Conservation (phyloP, 2,329 filamentous ascomycete species). For the Epichloe bromicola region DNA sequence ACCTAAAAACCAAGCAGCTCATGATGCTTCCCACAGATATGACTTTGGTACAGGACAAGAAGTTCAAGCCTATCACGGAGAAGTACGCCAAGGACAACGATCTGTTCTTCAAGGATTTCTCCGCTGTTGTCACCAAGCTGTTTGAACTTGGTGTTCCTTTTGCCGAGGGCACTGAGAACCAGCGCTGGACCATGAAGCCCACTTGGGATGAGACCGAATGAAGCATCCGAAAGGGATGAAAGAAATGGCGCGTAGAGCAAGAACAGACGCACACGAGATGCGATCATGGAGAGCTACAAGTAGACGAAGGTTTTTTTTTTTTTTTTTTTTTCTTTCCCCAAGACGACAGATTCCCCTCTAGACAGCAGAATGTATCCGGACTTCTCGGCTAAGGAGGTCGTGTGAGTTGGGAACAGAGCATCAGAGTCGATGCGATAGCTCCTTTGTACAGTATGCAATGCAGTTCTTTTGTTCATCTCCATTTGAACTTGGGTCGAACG, state of each 20-base stretch:
- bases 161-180: conserved; percentile 43
- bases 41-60: conserved; percentile 76
- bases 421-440: not conserved
- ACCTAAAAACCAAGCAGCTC: conserved; percentile 71
- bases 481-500: not conserved
- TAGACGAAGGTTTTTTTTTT: conserved; percentile 2
- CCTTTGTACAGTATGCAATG: not conserved
- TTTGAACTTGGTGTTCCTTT: conserved; percentile 90
- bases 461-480: not conserved
- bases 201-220: conserved; percentile 22
- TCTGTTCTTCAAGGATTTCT: conserved; percentile 87
- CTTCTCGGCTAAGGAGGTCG: not conserved
- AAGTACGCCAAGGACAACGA: conserved; percentile 87
- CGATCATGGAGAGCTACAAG: not conserved
- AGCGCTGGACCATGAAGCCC: conserved; percentile 52
- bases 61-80: conserved; percentile 67
- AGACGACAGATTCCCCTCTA: not conserved
- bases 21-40: conserved; percentile 98
- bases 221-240: not conserved
- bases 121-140: conserved; percentile 62
- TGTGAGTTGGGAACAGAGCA: not conserved
- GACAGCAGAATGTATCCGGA: not conserved
- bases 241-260: not conserved
- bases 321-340: not conserved
- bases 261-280: not conserved